phyloP scores from a whole-genome alignment of 1,284 basidiomycete genomes.

The Violaceomyces palustris region DNA sequence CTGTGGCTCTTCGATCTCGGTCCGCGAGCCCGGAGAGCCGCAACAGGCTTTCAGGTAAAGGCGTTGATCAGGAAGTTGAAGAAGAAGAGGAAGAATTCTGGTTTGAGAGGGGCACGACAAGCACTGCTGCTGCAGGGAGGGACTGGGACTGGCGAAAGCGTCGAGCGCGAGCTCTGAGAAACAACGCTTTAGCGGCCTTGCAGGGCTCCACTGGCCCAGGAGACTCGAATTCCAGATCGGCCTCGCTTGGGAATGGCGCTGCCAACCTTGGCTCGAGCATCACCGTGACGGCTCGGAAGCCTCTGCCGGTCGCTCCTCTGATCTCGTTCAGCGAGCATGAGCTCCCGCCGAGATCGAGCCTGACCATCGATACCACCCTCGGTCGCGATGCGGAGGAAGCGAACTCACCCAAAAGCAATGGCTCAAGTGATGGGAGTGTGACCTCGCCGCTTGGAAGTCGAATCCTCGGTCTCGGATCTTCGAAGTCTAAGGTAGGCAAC shows the following conservation, averaged over 20 bases:
- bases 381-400: slow-evolving; percentile 1
- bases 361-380: slow-evolving; percentile 12
- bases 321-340: slow-evolving; percentile 20
- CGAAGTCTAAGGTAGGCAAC: too few relatives aligned
- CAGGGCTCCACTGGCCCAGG: slow-evolving; percentile 19
- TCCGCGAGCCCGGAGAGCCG: background rate
- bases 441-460: too few relatives aligned
- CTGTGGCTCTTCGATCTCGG: slow-evolving; percentile 1
- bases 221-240: too few relatives aligned
- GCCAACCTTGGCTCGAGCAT: background rate
- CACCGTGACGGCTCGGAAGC: slow-evolving; percentile 5
- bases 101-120: slow-evolving; percentile 47
- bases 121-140: slow-evolving; percentile 44
- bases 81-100: slow-evolving; percentile 32
- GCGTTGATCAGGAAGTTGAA: background rate
- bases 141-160: slow-evolving; percentile 49
- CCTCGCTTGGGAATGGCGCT: too few relatives aligned
- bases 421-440: too few relatives aligned
- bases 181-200: too few relatives aligned
- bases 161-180: too few relatives aligned
- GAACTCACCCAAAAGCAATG: too few relatives aligned
- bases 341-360: slow-evolving; percentile 1
- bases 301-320: slow-evolving; percentile 12
- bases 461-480: too few relatives aligned
- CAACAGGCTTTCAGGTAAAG: too few relatives aligned